These are phyloP conservation scores for Sporisorium exsertum DNA, from an alignment of 1,284 basidiomycete species.

Conservation along the genomic window DNA sequence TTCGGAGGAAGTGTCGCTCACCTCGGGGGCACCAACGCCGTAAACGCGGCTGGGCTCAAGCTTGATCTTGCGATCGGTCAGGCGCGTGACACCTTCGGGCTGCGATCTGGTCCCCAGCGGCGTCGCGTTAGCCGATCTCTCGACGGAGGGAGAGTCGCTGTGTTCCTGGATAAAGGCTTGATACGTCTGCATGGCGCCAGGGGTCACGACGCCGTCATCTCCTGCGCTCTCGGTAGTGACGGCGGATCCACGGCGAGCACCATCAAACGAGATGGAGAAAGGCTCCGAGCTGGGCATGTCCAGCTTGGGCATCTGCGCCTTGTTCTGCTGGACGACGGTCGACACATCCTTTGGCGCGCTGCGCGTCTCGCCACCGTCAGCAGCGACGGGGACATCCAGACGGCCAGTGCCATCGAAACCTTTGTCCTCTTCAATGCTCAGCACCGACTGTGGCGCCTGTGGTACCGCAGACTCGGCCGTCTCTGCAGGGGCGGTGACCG, in stretches of 20 bases:
- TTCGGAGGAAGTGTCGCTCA: constrained; percentile 47
- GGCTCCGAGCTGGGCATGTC: constrained; percentile 64
- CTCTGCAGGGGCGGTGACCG: not conserved
- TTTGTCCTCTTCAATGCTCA: constrained; percentile 59
- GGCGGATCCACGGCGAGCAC: constrained; percentile 26
- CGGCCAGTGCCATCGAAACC: constrained; percentile 64
- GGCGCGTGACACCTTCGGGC: constrained; percentile 32
- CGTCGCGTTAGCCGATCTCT: constrained; percentile 24
- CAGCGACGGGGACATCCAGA: constrained; percentile 43
- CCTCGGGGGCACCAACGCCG: constrained; percentile 36
- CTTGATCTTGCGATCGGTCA: constrained; percentile 52
- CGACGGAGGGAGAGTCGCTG: constrained; percentile 27
- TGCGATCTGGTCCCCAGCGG: constrained; percentile 28
- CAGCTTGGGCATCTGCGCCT: constrained; percentile 52
- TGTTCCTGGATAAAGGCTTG: constrained; percentile 40
- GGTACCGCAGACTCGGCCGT: not conserved
- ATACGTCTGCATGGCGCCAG: constrained; percentile 54
- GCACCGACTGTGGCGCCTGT: constrained; percentile 34
- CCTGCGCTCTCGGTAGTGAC: constrained; percentile 12
- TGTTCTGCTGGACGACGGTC: constrained; percentile 13
- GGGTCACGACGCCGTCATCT: constrained; percentile 50
- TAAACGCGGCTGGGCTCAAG: constrained; percentile 50
- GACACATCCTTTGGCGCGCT: constrained; percentile 4
- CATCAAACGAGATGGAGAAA: constrained; percentile 54
- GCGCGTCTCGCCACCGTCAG: constrained; percentile 1